Percentiles rank a stretch among this genome's conserved stretches.
Evolutionary conservation across 2,329 filamentous ascomycete species (phyloP).

Genomic region (Fusarium xyrophilum): DNA sequence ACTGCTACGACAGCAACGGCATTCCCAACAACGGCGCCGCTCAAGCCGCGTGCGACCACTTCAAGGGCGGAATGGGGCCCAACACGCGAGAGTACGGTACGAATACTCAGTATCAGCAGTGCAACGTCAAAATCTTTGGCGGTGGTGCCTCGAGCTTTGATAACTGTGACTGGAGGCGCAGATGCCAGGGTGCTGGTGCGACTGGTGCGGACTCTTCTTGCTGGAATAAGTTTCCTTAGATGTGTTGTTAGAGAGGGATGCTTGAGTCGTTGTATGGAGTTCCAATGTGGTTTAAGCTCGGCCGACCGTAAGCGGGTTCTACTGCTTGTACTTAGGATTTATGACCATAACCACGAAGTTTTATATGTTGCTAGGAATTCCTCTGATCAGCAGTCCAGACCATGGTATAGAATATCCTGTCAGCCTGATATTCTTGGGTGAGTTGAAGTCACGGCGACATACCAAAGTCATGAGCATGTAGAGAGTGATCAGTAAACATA

Average conservation of each 20-base stretch:
- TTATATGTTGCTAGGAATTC: fast-evolving
- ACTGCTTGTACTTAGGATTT: neutral
- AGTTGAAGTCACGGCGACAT: too few species aligned
- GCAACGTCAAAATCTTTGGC: neutral
- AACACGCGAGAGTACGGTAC: neutral
- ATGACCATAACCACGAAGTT: fast-evolving
- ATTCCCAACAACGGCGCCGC: neutral
- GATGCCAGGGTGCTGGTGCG: neutral
- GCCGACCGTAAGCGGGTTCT: neutral
- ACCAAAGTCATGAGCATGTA: fast-evolving
- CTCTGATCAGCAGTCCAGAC: fast-evolving
- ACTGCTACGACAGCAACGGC: neutral
- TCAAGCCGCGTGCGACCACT: neutral
- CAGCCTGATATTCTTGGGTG: neutral
- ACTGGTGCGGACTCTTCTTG: neutral
- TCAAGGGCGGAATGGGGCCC: neutral
- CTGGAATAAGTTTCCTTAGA: neutral
- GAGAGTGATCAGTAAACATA: neutral
- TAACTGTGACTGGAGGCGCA: neutral
- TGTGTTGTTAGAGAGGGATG: neutral
- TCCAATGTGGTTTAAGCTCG: neutral
- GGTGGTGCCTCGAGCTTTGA: neutral
- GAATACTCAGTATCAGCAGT: neutral
- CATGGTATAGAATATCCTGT: neutral
- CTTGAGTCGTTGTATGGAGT: neutral